Conservation (phyloP, 2,329 filamentous ascomycete species). For the Aspergillus sergii region DNA sequence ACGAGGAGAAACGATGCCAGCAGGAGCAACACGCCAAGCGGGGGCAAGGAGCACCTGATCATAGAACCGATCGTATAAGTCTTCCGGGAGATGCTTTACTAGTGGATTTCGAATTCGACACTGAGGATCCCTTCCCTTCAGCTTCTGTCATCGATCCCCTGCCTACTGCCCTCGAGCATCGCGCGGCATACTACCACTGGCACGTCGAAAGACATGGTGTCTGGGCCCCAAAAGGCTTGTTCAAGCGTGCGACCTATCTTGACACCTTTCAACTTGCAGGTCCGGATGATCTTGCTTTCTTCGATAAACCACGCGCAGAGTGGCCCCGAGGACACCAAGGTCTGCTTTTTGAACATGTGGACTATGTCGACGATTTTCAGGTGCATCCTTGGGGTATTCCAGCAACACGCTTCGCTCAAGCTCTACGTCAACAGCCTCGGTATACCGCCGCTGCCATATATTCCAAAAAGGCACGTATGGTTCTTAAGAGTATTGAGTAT, state of each 20-base stretch:
- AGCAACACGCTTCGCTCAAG: background rate
- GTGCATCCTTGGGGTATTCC: background rate
- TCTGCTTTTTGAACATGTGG: background rate
- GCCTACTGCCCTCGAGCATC: background rate
- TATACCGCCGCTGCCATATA: background rate
- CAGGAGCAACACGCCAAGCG: background rate
- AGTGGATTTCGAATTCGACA: background rate
- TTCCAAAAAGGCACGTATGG: background rate
- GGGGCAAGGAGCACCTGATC: background rate
- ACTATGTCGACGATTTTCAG: background rate
- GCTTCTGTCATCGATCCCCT: background rate
- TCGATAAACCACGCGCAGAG: background rate
- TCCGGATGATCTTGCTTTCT: background rate
- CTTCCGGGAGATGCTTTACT: background rate
- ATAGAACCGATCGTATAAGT: rapidly evolving
- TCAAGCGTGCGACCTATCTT: background rate
- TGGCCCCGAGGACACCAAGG: background rate
- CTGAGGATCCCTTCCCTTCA: background rate
- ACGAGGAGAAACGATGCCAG: background rate
- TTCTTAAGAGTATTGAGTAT: background rate
- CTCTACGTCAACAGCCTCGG: background rate
- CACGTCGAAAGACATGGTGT: background rate
- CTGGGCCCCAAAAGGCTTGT: background rate
- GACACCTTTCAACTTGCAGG: background rate
- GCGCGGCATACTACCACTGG: background rate